Base-by-base conservation (phyloP, 768 basidiomycete species). In the Chalciporus piperatus region DNA sequence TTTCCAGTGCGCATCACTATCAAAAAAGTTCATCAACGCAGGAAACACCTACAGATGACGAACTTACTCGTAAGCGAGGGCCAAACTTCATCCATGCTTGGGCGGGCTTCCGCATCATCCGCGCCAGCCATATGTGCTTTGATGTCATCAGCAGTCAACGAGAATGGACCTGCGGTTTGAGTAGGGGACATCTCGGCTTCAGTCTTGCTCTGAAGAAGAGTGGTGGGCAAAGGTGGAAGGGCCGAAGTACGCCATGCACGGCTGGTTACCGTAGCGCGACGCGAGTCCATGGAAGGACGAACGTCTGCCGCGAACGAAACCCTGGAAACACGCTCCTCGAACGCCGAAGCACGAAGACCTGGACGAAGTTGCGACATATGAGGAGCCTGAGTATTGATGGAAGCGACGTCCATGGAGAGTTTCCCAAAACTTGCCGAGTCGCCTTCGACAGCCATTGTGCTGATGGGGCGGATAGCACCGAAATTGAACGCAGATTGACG, bases 1-100 rank as follows among this genome's bases (percentile, higher is more conserved):
- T 65, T 62, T 48, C 81, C 80, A 3, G 82, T 85, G 57, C 86
- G 85, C 86, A 91, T 89, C 78, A 90, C 86, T 88, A 50, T 27
- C 8, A 52, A 10, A 38, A 38, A 20, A 45, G 33, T 42, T 56
- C 48, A 63, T 43, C 28, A 60, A 22, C 14, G 12, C 28, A 45
- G 3, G 28, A 43, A 48, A 45, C 30, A 41, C 6, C 4, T 55
- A 54, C 11, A 5, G 30, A 10, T 13, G 30, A 35, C 53, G 32
- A 35, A 60, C 86, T 60, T 65, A 88, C 87, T 71, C 48, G 75
- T 76, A 43, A 90, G 71, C 14, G 89, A 89, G 3, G 87, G 85
- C 72, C 84, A 76, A 14, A 88, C 74, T 25, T 83, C 84, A 27
- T 83, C 85, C 45, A 74, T 55, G 54, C 76, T 70, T 8, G 72